Base-by-base conservation (phyloP, 2,329 filamentous ascomycete genomes). In the Ceratocystis huliohia region DNA sequence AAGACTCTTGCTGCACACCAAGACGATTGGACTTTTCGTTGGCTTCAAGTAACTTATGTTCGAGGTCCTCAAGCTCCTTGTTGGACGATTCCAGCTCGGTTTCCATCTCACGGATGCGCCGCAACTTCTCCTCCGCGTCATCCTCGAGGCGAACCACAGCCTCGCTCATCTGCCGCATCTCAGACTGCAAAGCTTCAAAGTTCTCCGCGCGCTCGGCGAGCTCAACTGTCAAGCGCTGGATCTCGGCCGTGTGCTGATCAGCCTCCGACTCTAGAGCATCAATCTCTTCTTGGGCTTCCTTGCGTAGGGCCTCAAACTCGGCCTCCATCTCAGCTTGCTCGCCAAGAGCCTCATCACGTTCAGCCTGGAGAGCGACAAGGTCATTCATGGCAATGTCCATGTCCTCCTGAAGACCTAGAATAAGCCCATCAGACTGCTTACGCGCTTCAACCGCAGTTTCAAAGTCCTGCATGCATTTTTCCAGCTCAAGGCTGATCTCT, bases 101-200 rank as follows among this genome's bases (percentile, higher is more conserved):
- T 74, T 96, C 89, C 5, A 96, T 84, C 69, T 88, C 85, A 73
- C 91, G 84, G 68, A 96, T 94, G 68, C 88, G 86, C 66, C 86
- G 84, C 61, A 88, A 76, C 74, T 92, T 94, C 71, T 83, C 85
- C 69, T 89, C 86, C 65, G 93, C 88, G 71, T 96, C 91, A 74
- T 97, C 92, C 74, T 97, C 94, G 0, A 99, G 81, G 57, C 89
- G 82, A 41, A 96, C 82, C 5, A 97, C 82, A 25, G 88, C 88
- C 71, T 96, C 91, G 72, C 89, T 95, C 76, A 96, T 88, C 71
- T 87, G 88, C 69, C 92, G 88, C 87, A 99, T 94, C 79, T 97
- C 94, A 68, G 88, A 86, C 73, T 97, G 93, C 65, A 99, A 78
- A n/a, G 90, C 89, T 70, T 88, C 86, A 75, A 96, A 93, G 73